These are phyloP conservation scores for Citrus trifoliata DNA, from an alignment of 345 rosid species.

Conservation along the genomic window DNA sequence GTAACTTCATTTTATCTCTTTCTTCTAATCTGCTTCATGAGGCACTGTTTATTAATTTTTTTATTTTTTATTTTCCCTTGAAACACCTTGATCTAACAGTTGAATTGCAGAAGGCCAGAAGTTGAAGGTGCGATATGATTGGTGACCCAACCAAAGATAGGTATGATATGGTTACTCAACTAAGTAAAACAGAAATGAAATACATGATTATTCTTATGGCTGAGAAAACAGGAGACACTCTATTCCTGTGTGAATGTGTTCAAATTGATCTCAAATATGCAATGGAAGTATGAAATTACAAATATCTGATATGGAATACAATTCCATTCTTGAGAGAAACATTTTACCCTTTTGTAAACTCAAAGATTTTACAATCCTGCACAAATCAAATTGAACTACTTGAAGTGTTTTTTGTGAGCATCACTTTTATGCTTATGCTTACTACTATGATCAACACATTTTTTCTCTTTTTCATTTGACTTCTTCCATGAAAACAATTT, in stretches of 20 bases:
- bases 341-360: neutral
- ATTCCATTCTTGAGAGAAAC: conserved; percentile 4
- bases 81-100: neutral
- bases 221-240: neutral
- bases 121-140: neutral
- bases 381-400: conserved; percentile 9
- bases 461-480: conserved; percentile 28
- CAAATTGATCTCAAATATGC: neutral
- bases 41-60: neutral
- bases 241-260: conserved; percentile 1
- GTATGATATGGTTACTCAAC: neutral
- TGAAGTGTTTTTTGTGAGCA: conserved; percentile 21
- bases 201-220: neutral
- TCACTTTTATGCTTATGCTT: conserved; percentile 15
- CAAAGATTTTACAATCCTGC: neutral
- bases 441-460: conserved; percentile 17
- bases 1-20: neutral
- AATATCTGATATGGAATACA: neutral
- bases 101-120: neutral
- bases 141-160: neutral
- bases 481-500: conserved; percentile 29
- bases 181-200: neutral
- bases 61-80: neutral
- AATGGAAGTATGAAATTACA: neutral
- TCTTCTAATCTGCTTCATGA: neutral